Evolutionary conservation across 371 early-diverging fungal genomes (phyloP).

Genomic region (Mucor indicus): DNA sequence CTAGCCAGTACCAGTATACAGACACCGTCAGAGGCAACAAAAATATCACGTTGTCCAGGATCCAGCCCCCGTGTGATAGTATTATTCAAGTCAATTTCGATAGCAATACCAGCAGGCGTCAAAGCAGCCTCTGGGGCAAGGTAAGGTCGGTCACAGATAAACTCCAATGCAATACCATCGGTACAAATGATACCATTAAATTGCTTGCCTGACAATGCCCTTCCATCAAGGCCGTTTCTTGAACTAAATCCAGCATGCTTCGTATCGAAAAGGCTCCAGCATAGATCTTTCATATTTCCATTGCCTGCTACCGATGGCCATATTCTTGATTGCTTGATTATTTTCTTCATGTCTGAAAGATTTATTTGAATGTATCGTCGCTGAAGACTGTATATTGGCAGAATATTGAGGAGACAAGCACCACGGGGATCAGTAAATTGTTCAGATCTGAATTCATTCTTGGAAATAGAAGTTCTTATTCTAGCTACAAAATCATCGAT

Average conservation of each 20-base stretch:
- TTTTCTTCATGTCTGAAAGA: neutral
- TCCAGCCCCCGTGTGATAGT: conserved; percentile 7
- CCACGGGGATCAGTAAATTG: conserved; percentile 6
- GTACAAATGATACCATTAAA: conserved; percentile 2
- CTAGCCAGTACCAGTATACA: neutral
- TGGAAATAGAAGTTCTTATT: neutral
- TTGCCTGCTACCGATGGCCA: neutral
- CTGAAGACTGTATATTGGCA: conserved; percentile 2
- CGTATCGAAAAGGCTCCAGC: conserved; percentile 1
- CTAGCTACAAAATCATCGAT: conserved; percentile 3
- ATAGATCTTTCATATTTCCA: neutral
- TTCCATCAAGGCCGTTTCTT: neutral
- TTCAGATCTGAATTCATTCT: neutral
- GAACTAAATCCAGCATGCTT: neutral
- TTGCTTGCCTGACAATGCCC: neutral
- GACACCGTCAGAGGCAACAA: conserved; percentile 5
- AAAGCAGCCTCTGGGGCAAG: neutral
- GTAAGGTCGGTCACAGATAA: conserved; percentile 1
- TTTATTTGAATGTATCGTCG: neutral
- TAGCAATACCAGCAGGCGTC: conserved; percentile 7
- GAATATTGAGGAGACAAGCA: conserved; percentile 2
- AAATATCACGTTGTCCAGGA: conserved; percentile 3
- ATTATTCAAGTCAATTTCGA: neutral
- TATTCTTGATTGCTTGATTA: neutral
- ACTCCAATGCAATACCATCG: conserved; percentile 9